These are phyloP conservation scores for Sporisorium sorghi DNA, from an alignment of 1,284 basidiomycete genomes.

Conservation along the genomic window DNA sequence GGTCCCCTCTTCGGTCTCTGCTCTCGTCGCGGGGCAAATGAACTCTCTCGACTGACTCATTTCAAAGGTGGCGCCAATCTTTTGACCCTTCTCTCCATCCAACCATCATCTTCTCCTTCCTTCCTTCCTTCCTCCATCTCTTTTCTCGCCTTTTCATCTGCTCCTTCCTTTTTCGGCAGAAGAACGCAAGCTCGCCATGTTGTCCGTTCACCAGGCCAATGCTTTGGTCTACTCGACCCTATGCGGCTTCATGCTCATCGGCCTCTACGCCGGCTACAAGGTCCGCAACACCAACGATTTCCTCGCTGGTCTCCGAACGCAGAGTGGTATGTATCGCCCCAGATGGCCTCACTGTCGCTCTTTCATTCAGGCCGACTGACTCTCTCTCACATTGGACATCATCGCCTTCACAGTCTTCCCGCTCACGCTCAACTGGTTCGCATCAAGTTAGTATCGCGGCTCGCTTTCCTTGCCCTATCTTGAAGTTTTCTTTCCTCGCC, in stretches of 20 bases:
- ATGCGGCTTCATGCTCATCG: constrained; percentile 66
- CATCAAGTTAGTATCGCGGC: constrained; percentile 65
- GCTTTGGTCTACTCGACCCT: constrained; percentile 67
- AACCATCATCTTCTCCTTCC: too few relatives aligned
- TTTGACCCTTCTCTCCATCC: too few relatives aligned
- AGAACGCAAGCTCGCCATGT: constrained; percentile 38
- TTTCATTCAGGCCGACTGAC: background rate
- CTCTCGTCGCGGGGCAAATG: background rate
- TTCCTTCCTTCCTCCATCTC: too few relatives aligned
- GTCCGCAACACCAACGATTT: constrained; percentile 65
- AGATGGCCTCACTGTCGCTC: background rate
- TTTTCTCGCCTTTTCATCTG: background rate
- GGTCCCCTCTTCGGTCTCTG: too few relatives aligned
- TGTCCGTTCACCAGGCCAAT: constrained; percentile 58
- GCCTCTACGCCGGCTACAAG: constrained; percentile 65
- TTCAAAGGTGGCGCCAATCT: too few relatives aligned
- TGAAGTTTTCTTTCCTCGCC: constrained; percentile 21
- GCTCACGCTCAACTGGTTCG: constrained; percentile 68
- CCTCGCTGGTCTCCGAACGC: constrained; percentile 66
- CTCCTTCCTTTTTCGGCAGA: background rate
- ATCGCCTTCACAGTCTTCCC: constrained; percentile 55
- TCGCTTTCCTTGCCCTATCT: constrained; percentile 10
- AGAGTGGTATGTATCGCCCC: constrained; percentile 35
- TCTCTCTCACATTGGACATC: background rate
- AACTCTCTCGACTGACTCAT: background rate